phyloP scores from a whole-genome alignment of 2,329 filamentous ascomycete genomes.

The Falciphora oryzae region DNA sequence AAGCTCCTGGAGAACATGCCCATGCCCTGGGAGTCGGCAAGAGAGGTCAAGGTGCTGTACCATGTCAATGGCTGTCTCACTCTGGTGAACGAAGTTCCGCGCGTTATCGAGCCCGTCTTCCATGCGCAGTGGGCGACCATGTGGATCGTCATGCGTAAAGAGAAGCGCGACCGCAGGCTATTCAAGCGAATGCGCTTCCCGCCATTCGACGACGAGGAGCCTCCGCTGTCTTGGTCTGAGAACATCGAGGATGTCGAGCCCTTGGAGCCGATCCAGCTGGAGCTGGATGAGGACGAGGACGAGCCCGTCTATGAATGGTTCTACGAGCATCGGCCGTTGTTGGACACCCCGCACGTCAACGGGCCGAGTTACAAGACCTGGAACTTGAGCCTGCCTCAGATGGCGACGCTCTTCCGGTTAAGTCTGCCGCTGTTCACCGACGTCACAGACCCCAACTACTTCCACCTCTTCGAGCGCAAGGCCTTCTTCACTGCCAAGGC shows the following conservation, averaged over 20 bases:
- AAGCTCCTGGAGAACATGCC: constrained; percentile 99
- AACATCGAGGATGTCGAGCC: constrained; percentile 99
- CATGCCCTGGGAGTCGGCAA: constrained; percentile 97
- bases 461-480: constrained; percentile 92
- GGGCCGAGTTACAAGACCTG: constrained; percentile 94
- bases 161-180: constrained; percentile 90
- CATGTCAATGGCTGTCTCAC: constrained; percentile 98
- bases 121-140: constrained; percentile 99
- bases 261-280: constrained; percentile 96
- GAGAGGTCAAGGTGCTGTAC: constrained; percentile 96
- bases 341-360: constrained; percentile 91
- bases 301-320: constrained; percentile 92
- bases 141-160: constrained; percentile 97
- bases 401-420: constrained; percentile 90
- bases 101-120: constrained; percentile 96
- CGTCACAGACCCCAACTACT: constrained; percentile 93
- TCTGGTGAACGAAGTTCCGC: constrained; percentile 90
- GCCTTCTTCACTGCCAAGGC: constrained; percentile 96
- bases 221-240: constrained; percentile 94
- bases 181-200: constrained; percentile 99
- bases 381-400: constrained; percentile 90
- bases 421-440: constrained; percentile 89
- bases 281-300: constrained; percentile 91
- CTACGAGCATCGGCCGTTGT: constrained; percentile 85
- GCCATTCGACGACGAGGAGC: constrained; percentile 97